Evolutionary conservation across 1,284 basidiomycete species (phyloP), one percentile per base, ranked within the genome.

Genomic region (Volvariella volvacea): DNA sequence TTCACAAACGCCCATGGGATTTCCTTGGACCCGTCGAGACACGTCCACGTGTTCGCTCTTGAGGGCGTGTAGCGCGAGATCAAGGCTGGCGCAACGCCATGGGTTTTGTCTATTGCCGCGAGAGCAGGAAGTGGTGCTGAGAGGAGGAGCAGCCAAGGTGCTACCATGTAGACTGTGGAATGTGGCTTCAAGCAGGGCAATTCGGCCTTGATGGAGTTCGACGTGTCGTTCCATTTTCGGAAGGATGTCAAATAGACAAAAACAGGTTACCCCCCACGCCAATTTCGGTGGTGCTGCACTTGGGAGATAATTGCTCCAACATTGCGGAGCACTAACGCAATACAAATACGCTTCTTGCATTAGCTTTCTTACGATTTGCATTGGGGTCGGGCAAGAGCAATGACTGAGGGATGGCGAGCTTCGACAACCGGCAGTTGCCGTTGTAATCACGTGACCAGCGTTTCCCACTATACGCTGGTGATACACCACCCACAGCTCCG

Each of bases 1-100:
- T 97, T 97, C 42, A 97, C 81, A 14, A 86, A 79, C 20, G 68
- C 66, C 78, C 83, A 90, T 2, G 82, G 66, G 48, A 90, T 88
- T 48, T 76, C 70, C 57, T 81, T 82, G 0, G 78, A 80, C 16
- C 80, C 80, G 55, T 89, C 82, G 48, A 89, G 61, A 64, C 86
- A 90, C 52, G 65, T 73, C 87, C 87, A 89, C 22, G 65, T 70
- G 41, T 70, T 68, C n/a, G 70, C 65, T 36, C 62, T 61, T 17
- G 62, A 58, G 15, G 76, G 66, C 2, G 59, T 58, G 54, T 82
- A 82, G 61, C 68, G 70, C 19, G 66, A 51, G 7, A 71, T 47
- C 7, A 77, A 56, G 42, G 60, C 53, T 0, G 78, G 79, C 4
- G 60, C 47, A 28, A 81, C 71, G 14, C 79, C 79, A 28, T 68